Conservation (phyloP, 768 basidiomycete species). For the Boletellus sp. region DNA sequence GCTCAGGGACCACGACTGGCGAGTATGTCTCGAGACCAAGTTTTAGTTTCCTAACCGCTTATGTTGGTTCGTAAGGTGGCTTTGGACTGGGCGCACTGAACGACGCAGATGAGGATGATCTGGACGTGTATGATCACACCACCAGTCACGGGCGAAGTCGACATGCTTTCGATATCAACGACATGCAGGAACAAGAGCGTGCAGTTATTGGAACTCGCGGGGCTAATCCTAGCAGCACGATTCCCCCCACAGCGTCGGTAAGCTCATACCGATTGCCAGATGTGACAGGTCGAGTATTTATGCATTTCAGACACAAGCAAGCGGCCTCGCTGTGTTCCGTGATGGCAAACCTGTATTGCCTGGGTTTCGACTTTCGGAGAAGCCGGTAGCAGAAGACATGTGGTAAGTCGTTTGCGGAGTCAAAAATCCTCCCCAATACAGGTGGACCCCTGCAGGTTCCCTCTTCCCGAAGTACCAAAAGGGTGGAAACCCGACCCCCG, state of each 20-base stretch:
- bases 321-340: conserved; percentile 45
- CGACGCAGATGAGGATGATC: conserved; percentile 91
- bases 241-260: conserved; percentile 10
- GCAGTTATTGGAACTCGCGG: conserved; percentile 39
- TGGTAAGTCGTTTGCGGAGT: conserved; percentile 44
- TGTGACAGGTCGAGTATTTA: conserved; percentile 6
- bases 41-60: not conserved
- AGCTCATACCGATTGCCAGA: not conserved
- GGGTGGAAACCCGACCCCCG: conserved; percentile 86
- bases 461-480: conserved; percentile 73
- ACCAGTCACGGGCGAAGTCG: conserved; percentile 39
- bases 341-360: conserved; percentile 71
- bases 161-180: conserved; percentile 62
- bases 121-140: conserved; percentile 72
- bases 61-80: conserved; percentile 50
- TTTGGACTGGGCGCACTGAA: conserved; percentile 89
- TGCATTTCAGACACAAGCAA: conserved; percentile 16
- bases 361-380: conserved; percentile 71
- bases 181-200: conserved; percentile 61
- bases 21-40: conserved; percentile 35
- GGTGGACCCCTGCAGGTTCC: conserved; percentile 55
- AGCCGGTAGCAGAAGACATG: conserved; percentile 65
- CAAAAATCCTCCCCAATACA: conserved; percentile 15
- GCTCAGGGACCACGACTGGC: conserved; percentile 52
- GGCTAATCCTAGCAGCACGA: conserved; percentile 7